phyloP scores from a whole-genome alignment of 192 early-diverging fungal species.

The Obelidium mucronatum region DNA sequence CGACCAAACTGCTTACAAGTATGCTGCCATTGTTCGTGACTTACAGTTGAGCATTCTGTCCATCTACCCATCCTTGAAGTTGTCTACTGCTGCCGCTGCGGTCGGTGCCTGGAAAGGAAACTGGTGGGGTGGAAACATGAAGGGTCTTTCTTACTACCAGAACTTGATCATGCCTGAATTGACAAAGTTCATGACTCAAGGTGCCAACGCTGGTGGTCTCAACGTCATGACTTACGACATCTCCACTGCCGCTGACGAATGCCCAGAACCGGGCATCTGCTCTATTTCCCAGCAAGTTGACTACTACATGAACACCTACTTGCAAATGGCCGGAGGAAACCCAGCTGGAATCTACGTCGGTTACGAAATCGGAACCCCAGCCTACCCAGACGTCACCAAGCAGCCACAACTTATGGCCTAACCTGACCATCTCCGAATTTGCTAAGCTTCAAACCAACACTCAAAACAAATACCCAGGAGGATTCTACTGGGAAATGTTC shows the following conservation, averaged over 20 bases:
- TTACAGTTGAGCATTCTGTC: constrained; percentile 66
- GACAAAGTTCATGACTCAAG: background rate
- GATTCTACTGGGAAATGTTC: constrained; percentile 22
- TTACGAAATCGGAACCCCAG: constrained; percentile 22
- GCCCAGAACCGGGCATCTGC: background rate
- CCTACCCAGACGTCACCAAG: constrained; percentile 35
- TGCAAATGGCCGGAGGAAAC: background rate
- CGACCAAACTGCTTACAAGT: constrained; percentile 33
- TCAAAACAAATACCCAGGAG: constrained; percentile 3
- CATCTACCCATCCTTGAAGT: constrained; percentile 35
- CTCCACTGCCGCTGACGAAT: constrained; percentile 3
- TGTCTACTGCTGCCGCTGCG: background rate
- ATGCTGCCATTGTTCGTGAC: constrained; percentile 59
- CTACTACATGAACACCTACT: constrained; percentile 28
- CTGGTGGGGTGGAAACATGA: constrained; percentile 15
- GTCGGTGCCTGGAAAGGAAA: background rate
- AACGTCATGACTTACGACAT: constrained; percentile 18
- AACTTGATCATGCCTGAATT: constrained; percentile 1
- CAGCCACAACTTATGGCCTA: background rate
- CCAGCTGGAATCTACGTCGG: background rate
- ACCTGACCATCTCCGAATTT: background rate
- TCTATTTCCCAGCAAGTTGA: constrained; percentile 5
- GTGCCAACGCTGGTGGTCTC: constrained; percentile 10
- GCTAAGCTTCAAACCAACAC: constrained; percentile 3
- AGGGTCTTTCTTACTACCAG: background rate